These are phyloP conservation scores for Coccomyxa subellipsoidea DNA, from an alignment of 163 green algal species.

Conservation along the genomic window DNA sequence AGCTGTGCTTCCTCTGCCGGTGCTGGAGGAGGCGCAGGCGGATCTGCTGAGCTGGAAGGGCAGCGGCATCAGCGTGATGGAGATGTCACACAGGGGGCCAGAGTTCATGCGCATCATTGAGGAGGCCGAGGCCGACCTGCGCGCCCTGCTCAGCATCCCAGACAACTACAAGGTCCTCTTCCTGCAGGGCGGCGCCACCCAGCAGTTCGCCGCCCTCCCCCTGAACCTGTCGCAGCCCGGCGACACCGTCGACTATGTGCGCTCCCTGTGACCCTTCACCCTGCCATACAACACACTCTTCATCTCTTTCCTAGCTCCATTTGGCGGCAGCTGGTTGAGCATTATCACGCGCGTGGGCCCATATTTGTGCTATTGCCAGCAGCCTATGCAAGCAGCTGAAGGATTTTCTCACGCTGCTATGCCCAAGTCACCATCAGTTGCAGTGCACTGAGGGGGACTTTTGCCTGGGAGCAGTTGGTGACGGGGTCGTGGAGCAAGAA, in stretches of 20 bases:
- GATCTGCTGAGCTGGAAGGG: constrained; percentile 93
- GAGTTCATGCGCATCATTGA: constrained; percentile 89
- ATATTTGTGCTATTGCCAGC: too few species aligned
- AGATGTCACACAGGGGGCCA: constrained; percentile 98
- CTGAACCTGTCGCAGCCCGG: constrained; percentile 85
- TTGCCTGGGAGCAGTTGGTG: constrained; percentile 59
- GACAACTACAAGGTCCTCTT: constrained; percentile 95
- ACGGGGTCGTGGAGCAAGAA: constrained; percentile 97
- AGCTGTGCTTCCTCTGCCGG: constrained; percentile 78
- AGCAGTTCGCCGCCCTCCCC: constrained; percentile 92
- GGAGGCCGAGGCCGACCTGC: constrained; percentile 91
- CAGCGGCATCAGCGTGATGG: constrained; percentile 92
- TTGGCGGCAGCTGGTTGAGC: too few species aligned
- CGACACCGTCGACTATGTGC: constrained; percentile 61
- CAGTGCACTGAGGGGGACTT: constrained; percentile 36
- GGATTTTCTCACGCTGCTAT: too few species aligned
- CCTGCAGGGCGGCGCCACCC: constrained; percentile 85
- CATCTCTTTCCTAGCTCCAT: too few species aligned
- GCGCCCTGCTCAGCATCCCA: constrained; percentile 87
- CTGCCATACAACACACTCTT: too few species aligned
- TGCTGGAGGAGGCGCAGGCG: constrained; percentile 83
- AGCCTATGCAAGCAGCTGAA: too few species aligned
- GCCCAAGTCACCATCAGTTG: not conserved
- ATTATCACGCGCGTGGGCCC: too few species aligned
- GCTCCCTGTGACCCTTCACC: not conserved